phyloP scores from a whole-genome alignment of 192 early-diverging fungal genomes.

The Paraglomus brasilianum region DNA sequence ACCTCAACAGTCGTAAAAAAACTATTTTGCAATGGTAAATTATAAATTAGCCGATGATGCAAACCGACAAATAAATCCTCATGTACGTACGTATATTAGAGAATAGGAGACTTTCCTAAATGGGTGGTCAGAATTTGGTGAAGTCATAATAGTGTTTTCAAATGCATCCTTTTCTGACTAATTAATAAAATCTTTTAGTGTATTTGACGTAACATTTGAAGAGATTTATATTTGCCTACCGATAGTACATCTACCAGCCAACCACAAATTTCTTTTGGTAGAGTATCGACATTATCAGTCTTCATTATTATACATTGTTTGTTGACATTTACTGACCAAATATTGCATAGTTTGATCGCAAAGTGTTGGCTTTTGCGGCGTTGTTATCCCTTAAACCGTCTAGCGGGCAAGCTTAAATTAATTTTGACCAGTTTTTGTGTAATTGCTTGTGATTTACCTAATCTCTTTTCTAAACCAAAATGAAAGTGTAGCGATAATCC shows the following conservation, averaged over 20 bases:
- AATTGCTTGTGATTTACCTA: no score
- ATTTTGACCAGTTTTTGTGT: no score
- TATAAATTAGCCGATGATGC: no score
- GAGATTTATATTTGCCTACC: constrained; percentile 21
- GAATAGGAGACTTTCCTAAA: constrained; percentile 16
- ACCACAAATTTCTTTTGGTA: constrained; percentile 12
- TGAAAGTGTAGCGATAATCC: no score
- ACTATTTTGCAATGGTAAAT: no score
- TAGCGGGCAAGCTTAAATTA: no score
- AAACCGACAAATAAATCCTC: no score
- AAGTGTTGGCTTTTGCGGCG: constrained; percentile 28
- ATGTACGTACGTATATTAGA: no score
- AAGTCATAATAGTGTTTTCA: constrained; percentile 11
- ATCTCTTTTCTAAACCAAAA: no score
- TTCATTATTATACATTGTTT: constrained; percentile 26
- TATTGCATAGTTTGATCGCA: constrained; percentile 9
- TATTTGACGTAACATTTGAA: not conserved
- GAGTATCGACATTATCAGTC: constrained; percentile 1
- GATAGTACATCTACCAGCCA: constrained; percentile 25
- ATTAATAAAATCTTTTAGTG: not conserved
- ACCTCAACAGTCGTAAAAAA: no score
- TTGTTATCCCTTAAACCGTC: no score
- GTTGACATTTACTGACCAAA: constrained; percentile 27
- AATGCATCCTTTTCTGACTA: constrained; percentile 29
- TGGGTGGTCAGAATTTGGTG: constrained; percentile 13